Evolutionary conservation across 139 green algal genomes (phyloP), one percentile per base, ranked within the genome.

Genomic region (Tetradesmus obliquus): DNA sequence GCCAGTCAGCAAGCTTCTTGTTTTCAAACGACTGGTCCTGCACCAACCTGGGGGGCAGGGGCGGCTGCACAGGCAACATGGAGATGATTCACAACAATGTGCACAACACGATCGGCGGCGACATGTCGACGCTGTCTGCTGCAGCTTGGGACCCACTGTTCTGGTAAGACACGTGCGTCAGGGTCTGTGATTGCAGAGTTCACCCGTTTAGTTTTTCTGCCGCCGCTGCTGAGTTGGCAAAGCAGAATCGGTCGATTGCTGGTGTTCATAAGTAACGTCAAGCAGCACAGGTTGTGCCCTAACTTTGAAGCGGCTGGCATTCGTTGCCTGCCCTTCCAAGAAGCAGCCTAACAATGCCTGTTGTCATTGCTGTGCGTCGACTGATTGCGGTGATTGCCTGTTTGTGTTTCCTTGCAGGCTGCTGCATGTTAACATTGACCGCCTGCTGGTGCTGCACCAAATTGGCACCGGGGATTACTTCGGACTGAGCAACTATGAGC

Each of bases 11-110:
- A 71, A 71, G 60, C 60, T 69, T 71, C 69, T 6, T 82, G 17
- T 13, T 24, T 10, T 45, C 19, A 12, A 79, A 69, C 6, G 32
- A 55, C 17, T 90, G 86, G 86, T 20, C 51, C 69, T 90, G 86
- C 69, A 90, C 86, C 3, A 90, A 90, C 86, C 15, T 71, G 0
- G 66, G 86, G 9, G 19, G 60, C 6, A 58, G 69, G 8, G 55
- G 51, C 19, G 86, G 86, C 32, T 90, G 86, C 69, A 24, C 69
- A 12, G 86, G 86, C 17, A 90, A 90, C 69, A 10, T 90, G 69
- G 86, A 90, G 86, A 51, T 55, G 86, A 66, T 71, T 17, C 86
- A 90, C 53, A 90, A 90, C 69, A 82, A 82, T n/a, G 66, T 82
- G 22, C 86, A 90, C 22, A 82, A 90, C 51, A 54, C 69, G 1